Conservation (phyloP, 345 rosid species). For the Eucalyptus sp. region DNA sequence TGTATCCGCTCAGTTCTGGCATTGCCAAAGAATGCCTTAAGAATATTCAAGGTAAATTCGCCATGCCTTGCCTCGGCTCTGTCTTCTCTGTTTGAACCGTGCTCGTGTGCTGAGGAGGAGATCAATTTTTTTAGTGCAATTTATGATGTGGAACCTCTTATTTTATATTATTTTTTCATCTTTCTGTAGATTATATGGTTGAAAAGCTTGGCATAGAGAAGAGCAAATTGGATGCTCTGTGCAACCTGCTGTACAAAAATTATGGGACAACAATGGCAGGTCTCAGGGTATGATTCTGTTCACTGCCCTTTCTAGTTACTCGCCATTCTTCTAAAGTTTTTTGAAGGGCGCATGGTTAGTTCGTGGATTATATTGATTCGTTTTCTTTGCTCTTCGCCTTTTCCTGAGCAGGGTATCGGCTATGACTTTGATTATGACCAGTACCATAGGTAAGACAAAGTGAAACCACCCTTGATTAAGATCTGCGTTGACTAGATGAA, state of each 20-base stretch:
- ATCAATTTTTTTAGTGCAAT: neutral
- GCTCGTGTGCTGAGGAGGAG: neutral
- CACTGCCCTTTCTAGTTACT: neutral
- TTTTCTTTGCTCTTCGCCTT: neutral
- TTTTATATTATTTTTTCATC: neutral
- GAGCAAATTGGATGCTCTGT: constrained; percentile 35
- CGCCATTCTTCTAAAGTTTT: neutral
- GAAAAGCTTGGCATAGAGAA: constrained; percentile 58
- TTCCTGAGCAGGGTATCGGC: constrained; percentile 58
- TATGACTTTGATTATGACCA: constrained; percentile 69
- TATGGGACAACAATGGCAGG: constrained; percentile 96
- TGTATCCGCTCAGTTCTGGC: constrained; percentile 67
- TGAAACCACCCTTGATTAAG: neutral
- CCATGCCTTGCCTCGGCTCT: neutral
- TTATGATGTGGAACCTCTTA: neutral
- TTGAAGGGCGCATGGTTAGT: neutral
- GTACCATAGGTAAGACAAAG: constrained; percentile 42
- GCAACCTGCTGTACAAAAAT: constrained; percentile 50
- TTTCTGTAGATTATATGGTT: constrained; percentile 55
- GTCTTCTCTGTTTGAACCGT: neutral
- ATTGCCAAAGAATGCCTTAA: constrained; percentile 38
- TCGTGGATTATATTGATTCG: neutral
- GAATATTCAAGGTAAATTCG: constrained; percentile 53
- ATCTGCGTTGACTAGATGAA: neutral
- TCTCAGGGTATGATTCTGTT: constrained; percentile 40